These are phyloP conservation scores for Xylaria curta DNA, from an alignment of 495 filamentous ascomycete genomes.

Conservation along the genomic window DNA sequence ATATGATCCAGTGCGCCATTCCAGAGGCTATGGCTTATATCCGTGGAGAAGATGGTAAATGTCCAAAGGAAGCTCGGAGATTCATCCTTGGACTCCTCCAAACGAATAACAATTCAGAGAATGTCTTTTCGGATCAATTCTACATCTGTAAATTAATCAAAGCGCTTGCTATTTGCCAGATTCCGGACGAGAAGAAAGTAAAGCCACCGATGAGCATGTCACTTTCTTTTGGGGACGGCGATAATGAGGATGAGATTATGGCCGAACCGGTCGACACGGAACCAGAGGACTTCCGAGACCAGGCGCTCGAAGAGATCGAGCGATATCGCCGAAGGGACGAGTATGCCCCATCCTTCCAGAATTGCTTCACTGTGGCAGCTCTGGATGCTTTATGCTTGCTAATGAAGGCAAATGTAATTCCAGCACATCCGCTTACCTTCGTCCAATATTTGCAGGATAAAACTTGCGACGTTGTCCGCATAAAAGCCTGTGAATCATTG, in stretches of 20 bases:
- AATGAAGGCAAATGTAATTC: conserved; percentile 73
- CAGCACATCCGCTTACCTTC: conserved; percentile 68
- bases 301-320: conserved; percentile 83
- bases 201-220: conserved; percentile 50
- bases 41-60: conserved; percentile 74
- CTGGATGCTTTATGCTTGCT: conserved; percentile 77
- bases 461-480: conserved; percentile 78
- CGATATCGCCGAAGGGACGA: conserved; percentile 92
- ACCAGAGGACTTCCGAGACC: conserved; percentile 62
- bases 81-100: conserved; percentile 88
- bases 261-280: conserved; percentile 43
- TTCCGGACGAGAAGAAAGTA: conserved; percentile 61
- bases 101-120: conserved; percentile 92
- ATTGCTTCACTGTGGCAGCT: conserved; percentile 83
- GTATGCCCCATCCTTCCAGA: conserved; percentile 90
- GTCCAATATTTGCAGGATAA: conserved; percentile 79
- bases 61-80: conserved; percentile 73
- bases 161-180: conserved; percentile 77
- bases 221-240: conserved; percentile 43
- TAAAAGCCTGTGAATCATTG: conserved; percentile 82
- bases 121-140: conserved; percentile 83
- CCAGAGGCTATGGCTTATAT: conserved; percentile 79
- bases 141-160: conserved; percentile 85
- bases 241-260: conserved; percentile 43
- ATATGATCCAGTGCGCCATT: conserved; percentile 82